These are phyloP conservation scores for Lachancea nothofagi DNA, from an alignment of 805 yeast genomes.

Conservation along the genomic window DNA sequence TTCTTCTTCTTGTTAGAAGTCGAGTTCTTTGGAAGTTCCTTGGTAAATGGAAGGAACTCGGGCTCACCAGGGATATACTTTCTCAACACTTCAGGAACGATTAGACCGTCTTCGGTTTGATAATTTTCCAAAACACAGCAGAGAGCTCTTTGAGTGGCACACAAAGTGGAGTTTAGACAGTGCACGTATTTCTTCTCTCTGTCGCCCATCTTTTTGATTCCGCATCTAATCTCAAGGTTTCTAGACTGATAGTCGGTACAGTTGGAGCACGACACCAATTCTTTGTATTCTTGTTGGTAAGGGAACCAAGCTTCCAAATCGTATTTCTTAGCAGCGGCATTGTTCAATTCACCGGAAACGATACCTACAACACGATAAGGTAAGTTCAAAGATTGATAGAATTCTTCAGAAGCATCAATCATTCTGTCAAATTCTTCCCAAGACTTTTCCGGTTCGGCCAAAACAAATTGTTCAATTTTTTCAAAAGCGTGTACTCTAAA, in stretches of 20 bases:
- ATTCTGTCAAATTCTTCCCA: conserved; percentile 96
- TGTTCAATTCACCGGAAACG: conserved; percentile 97
- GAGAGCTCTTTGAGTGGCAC: conserved; percentile 97
- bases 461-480: conserved; percentile 92
- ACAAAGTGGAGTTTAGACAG: conserved; percentile 93
- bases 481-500: conserved; percentile 98
- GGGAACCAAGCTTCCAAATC: conserved; percentile 99
- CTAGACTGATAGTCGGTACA: conserved; percentile 99
- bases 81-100: conserved; percentile 91
- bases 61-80: conserved; percentile 98
- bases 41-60: conserved; percentile 84
- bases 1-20: conserved; percentile 63
- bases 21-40: conserved; percentile 91
- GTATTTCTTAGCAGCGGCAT: conserved; percentile 98
- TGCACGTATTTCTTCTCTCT: conserved; percentile 96
- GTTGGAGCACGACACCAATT: conserved; percentile 96
- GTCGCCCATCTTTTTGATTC: conserved; percentile 92
- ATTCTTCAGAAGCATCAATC: conserved; percentile 87
- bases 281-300: conserved; percentile 96
- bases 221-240: conserved; percentile 97
- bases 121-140: conserved; percentile 97
- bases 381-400: conserved; percentile 83
- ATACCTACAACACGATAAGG: conserved; percentile 98
- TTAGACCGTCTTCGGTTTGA: conserved; percentile 94
- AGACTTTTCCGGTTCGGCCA: conserved; percentile 96